Base-by-base conservation (phyloP, 2,329 filamentous ascomycete species). In the Albifimbria verrucaria region DNA sequence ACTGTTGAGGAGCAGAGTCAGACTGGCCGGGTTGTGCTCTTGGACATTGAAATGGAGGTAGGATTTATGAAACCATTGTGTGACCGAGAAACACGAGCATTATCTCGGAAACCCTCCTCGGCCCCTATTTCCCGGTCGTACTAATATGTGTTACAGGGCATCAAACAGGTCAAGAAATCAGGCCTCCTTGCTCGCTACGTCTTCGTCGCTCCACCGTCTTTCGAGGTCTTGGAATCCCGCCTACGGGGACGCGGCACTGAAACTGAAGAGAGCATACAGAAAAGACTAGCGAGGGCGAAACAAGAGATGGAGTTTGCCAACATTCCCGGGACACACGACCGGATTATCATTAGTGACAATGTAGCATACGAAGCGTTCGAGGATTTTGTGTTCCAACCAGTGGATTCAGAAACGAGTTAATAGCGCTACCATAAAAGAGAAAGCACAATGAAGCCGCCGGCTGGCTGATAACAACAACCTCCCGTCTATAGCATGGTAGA, bases 31-130 rank as follows among this genome's bases (percentile, higher is more conserved):
- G 83, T 92, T 42, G 93, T 92, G 56, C 85, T 97, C 47, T 76
- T 97, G 61, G 93, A 97, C 70, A 97, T 97, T 67, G 93, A 97
- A 79, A 96, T 97, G 90, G 92, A 96, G 83, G 86, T 88, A 68
- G 28, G 74, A 62, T 46, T 45, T 17, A 11, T 28, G 6, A 11
- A 15, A n/a, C 32, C 18, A 12, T 15, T n/a, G 12, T 39, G 32
- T 39, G 32, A 39, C 32, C 12, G 15, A n/a, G 32, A 17, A n/a
- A 5, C 18, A 39, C 32, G 11, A n/a, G n/a, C n/a, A n/a, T n/a
- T n/a, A n/a, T n/a, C n/a, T n/a, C 26, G 26, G 32, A 39, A 39
- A n/a, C 5, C 32, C 18, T 11, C 28, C 23, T 39, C 6, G 4
- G 32, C 47, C 4, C 9, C 4, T 39, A 39, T 39, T 12, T 6